phyloP scores from a whole-genome alignment of 305 asterid species.

The Coffea humblotiana region DNA sequence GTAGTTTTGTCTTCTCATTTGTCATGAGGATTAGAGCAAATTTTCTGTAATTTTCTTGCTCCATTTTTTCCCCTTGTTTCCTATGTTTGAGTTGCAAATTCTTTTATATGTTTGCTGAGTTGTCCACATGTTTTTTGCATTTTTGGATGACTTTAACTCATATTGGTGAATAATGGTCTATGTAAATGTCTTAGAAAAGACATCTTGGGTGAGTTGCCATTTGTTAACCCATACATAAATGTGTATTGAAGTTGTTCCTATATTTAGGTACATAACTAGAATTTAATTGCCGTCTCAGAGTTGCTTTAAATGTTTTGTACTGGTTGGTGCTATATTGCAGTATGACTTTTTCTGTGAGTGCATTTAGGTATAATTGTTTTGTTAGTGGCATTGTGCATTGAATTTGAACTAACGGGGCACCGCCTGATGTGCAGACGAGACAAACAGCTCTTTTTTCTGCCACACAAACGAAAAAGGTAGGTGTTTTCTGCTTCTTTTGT shows the following conservation, averaged over 20 bases:
- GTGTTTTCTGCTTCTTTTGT: no score
- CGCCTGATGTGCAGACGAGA: slow-evolving; percentile 55
- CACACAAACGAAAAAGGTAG: slow-evolving; percentile 92
- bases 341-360: not conserved
- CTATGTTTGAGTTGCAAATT: not conserved
- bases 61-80: not conserved
- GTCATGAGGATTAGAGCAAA: not conserved
- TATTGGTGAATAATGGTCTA: not conserved
- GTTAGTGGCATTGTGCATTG: slow-evolving; percentile 2
- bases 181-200: not conserved
- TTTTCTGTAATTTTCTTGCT: not conserved
- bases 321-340: not conserved
- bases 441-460: slow-evolving; percentile 99
- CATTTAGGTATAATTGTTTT: not conserved
- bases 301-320: not conserved
- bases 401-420: slow-evolving; percentile 25
- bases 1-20: not conserved
- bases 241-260: not conserved
- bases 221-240: not conserved
- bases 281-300: slow-evolving; percentile 2
- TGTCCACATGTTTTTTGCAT: not conserved
- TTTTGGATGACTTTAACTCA: not conserved
- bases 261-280: not conserved
- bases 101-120: not conserved
- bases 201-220: not conserved